Conservation (phyloP, 1,284 basidiomycete genomes). For the Meripilus lineatus region DNA sequence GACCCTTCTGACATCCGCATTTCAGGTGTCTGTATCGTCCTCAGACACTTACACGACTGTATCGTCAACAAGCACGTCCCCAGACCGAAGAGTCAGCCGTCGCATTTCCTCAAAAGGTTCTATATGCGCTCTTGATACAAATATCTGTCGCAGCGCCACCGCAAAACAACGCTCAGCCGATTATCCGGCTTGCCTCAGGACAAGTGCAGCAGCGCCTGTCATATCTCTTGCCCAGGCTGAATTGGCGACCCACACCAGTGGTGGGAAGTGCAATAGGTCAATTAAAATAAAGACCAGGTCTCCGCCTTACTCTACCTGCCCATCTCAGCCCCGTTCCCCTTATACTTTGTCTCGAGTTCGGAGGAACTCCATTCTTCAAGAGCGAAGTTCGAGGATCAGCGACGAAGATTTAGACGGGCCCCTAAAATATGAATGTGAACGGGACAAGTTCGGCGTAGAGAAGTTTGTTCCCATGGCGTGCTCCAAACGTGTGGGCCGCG, state of each 20-base stretch:
- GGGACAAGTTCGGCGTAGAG: conserved; percentile 14
- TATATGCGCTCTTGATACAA: not conserved
- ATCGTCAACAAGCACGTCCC: conserved; percentile 6
- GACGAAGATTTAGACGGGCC: conserved; percentile 15
- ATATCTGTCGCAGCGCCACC: not conserved
- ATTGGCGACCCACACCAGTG: conserved; percentile 8
- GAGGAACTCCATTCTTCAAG: conserved; percentile 7
- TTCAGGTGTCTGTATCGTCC: conserved; percentile 16
- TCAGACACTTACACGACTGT: conserved; percentile 7
- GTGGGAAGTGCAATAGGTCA: conserved; percentile 2
- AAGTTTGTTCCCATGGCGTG: conserved; percentile 11
- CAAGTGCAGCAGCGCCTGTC: conserved; percentile 16
- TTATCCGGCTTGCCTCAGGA: conserved; percentile 6
- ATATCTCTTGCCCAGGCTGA: conserved; percentile 17
- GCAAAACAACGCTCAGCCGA: not conserved
- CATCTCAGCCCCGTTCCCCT: conserved; percentile 12
- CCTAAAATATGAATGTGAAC: conserved; percentile 5
- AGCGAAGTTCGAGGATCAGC: conserved; percentile 9
- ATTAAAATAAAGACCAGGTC: conserved; percentile 7
- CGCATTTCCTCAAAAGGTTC: not conserved
- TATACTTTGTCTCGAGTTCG: conserved; percentile 15
- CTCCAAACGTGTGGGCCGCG: conserved; percentile 7
- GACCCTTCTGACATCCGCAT: conserved; percentile 13
- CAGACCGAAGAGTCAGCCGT: not conserved
- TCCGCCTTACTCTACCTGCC: conserved; percentile 3